phyloP scores from a whole-genome alignment of 2,329 filamentous ascomycete genomes.

The Eutypa lata region DNA sequence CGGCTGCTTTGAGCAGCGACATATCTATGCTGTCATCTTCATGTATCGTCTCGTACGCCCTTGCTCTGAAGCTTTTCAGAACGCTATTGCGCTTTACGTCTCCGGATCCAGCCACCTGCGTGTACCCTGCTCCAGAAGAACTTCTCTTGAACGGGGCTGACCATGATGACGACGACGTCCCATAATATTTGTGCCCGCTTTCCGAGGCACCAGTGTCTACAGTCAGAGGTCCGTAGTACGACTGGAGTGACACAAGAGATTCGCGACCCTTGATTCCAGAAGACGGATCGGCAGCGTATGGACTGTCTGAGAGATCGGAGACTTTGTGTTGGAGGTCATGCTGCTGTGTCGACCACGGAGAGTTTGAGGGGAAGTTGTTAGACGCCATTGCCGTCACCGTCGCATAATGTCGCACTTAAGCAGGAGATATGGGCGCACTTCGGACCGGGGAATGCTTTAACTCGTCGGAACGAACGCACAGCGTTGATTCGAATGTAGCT shows the following conservation, averaged over 20 bases:
- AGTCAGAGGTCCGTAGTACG: conserved; percentile 18
- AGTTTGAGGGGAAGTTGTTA: conserved; percentile 15
- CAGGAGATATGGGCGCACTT: conserved; percentile 3
- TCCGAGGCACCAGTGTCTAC: conserved; percentile 5
- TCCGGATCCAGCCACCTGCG: conserved; percentile 13
- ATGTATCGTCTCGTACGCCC: conserved; percentile 22
- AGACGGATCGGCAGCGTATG: conserved; percentile 15
- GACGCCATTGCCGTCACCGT: conserved; percentile 20
- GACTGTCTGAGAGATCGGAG: conserved; percentile 25
- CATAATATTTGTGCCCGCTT: conserved; percentile 12
- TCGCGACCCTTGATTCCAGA: conserved; percentile 23
- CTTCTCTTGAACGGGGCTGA: conserved; percentile 11
- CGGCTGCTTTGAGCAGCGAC: conserved; percentile 24
- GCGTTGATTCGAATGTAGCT: background rate
- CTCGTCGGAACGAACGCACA: conserved; percentile 11
- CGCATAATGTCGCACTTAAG: conserved; percentile 12
- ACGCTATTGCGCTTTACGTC: conserved; percentile 12
- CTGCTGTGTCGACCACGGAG: conserved; percentile 1
- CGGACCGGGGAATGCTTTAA: conserved; percentile 2
- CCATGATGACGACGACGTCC: conserved; percentile 20
- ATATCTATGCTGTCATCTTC: conserved; percentile 31
- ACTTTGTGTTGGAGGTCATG: conserved; percentile 25
- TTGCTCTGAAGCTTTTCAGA: conserved; percentile 21
- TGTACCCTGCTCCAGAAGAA: conserved; percentile 17
- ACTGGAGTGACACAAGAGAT: conserved; percentile 29